Evolutionary conservation across 2,329 filamentous ascomycete genomes (phyloP).

Genomic region (Xylariaceae sp.): DNA sequence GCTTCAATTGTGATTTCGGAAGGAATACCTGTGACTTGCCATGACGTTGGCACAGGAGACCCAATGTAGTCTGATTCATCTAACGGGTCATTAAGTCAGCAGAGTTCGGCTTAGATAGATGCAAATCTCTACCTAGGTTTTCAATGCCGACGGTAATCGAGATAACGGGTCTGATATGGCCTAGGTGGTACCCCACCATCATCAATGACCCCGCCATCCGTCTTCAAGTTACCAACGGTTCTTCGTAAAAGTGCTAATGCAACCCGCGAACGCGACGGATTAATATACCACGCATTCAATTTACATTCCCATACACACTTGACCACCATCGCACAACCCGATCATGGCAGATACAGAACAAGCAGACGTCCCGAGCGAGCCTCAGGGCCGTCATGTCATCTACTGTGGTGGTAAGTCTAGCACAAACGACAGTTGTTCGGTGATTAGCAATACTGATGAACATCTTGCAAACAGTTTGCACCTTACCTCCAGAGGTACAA

Average conservation of each 20-base stretch:
- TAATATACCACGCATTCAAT: background rate
- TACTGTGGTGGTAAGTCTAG: slow-evolving; percentile 54
- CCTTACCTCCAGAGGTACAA: slow-evolving; percentile 58
- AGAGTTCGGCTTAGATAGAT: too few species aligned
- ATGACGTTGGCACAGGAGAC: too few species aligned
- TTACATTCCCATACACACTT: background rate
- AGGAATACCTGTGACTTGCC: too few species aligned
- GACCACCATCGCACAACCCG: background rate
- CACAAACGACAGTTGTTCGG: slow-evolving; percentile 5
- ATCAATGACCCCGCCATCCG: slow-evolving; percentile 19
- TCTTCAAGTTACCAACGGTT: slow-evolving; percentile 10
- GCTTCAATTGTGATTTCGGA: too few species aligned
- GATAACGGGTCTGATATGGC: too few species aligned
- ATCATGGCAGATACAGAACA: slow-evolving; percentile 52
- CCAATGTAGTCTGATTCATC: too few species aligned
- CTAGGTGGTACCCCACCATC: slow-evolving; percentile 21
- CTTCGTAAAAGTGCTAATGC: slow-evolving; percentile 5
- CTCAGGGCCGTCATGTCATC: slow-evolving; percentile 46
- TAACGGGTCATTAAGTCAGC: too few species aligned
- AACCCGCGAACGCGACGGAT: slow-evolving; percentile 4
- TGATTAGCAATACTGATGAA: slow-evolving; percentile 8
- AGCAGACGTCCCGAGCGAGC: slow-evolving; percentile 40
- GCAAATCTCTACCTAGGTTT: too few species aligned
- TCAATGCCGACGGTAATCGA: too few species aligned
- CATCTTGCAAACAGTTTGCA: slow-evolving; percentile 46